Conservation (phyloP, 83 land plant species). For the Diphasiastrum complanatum region DNA sequence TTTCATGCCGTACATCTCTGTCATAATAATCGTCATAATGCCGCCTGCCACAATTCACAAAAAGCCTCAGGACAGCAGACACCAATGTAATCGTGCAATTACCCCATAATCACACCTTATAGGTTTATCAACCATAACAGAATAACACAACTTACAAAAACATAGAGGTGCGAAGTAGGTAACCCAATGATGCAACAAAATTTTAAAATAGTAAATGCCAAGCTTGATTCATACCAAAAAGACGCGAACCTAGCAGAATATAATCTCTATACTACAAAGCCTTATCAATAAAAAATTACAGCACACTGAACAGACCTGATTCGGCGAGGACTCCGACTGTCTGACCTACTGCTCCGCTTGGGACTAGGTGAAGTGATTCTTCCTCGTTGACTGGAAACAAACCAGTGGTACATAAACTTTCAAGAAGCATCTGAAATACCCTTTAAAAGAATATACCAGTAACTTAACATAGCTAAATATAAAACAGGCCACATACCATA, state of each 20-base stretch:
- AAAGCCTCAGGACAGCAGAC: no score
- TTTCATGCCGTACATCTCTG: neutral
- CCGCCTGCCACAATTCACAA: conserved; percentile 1
- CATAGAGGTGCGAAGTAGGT: no score
- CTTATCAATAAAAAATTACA: no score
- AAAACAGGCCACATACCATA: no score
- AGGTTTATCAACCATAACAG: no score
- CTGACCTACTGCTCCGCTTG: conserved; percentile 1
- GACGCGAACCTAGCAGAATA: neutral
- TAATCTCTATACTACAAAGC: neutral
- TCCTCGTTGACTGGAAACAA: conserved; percentile 1
- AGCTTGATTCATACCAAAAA: neutral
- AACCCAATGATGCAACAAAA: neutral
- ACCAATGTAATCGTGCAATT: no score
- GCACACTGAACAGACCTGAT: no score
- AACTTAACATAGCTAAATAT: neutral
- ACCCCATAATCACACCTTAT: no score
- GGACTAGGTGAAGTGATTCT: conserved; percentile 4
- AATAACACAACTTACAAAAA: no score
- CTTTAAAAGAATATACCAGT: neutral
- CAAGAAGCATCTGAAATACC: neutral
- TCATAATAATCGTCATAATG: neutral
- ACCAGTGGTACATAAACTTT: neutral
- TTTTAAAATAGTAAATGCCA: neutral
- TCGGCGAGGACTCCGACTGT: conserved; percentile 1